A percentile compares a stretch with the other conserved stretches of the same genome.
These are phyloP conservation scores for Kentomonas sorsogonicus DNA, from an alignment of 208 protist species.

Conservation along the genomic window DNA sequence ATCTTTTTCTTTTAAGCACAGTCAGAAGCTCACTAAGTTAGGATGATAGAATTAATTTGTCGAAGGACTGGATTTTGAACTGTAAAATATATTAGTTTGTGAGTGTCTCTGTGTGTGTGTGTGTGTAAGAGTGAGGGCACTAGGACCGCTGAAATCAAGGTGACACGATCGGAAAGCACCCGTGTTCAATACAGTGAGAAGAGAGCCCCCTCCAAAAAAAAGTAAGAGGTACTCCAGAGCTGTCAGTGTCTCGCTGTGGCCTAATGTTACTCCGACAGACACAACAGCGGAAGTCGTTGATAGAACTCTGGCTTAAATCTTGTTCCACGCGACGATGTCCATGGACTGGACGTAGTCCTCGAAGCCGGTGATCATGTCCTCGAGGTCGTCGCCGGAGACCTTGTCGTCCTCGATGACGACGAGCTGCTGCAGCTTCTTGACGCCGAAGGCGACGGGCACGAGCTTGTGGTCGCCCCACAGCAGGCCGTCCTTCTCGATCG, in stretches of 20 bases:
- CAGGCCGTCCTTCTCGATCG: conserved; percentile 85
- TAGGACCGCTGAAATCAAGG: no score
- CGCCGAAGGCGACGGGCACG: conserved; percentile 90
- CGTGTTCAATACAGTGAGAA: conserved; percentile 1
- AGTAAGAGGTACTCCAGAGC: no score
- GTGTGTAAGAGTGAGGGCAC: no score
- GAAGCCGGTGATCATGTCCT: conserved; percentile 90
- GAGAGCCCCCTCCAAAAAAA: neutral
- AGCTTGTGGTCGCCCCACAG: conserved; percentile 90
- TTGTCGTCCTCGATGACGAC: conserved; percentile 94
- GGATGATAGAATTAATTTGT: no score
- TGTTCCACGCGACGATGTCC: conserved; percentile 95
- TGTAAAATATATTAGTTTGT: no score
- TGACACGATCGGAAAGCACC: no score
- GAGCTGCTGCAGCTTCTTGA: conserved; percentile 95
- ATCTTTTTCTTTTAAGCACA: no score
- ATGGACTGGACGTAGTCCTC: conserved; percentile 94
- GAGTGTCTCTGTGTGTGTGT: no score
- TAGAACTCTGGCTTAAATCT: conserved; percentile 72
- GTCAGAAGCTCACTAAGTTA: no score
- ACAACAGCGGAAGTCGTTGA: neutral
- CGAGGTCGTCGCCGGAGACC: conserved; percentile 90
- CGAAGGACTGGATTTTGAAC: no score
- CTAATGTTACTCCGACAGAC: neutral
- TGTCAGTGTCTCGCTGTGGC: neutral